Conservation (phyloP, 306 rosid species). For the Medicago ruthenica region DNA sequence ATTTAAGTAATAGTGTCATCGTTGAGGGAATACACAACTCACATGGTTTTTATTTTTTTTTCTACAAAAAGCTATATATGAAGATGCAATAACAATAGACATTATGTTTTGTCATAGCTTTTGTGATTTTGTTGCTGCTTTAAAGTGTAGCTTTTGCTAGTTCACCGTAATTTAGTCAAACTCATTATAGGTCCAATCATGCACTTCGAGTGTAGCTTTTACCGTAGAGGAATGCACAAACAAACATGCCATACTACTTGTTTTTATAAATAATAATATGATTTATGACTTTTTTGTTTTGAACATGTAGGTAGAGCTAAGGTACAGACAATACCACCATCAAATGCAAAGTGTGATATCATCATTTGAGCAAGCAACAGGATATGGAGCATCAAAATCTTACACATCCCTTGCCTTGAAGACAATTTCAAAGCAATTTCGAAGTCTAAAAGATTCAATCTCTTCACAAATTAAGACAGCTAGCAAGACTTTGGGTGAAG, state of each 20-base stretch:
- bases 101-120: too few species aligned
- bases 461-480: conserved; percentile 60
- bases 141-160: too few species aligned
- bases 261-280: too few species aligned
- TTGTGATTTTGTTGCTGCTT: too few species aligned
- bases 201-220: too few species aligned
- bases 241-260: too few species aligned
- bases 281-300: not conserved
- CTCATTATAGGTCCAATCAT: too few species aligned
- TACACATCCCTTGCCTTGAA: conserved; percentile 69
- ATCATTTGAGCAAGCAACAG: conserved; percentile 75
- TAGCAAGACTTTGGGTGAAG: conserved; percentile 72
- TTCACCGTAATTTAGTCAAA: too few species aligned
- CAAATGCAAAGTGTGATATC: conserved; percentile 63
- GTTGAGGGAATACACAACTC: not conserved
- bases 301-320: conserved; percentile 65
- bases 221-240: too few species aligned
- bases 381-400: conserved; percentile 65
- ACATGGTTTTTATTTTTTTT: too few species aligned
- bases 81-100: too few species aligned
- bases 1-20: not conserved
- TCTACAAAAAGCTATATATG: not conserved
- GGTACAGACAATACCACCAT: conserved; percentile 75
- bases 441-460: conserved; percentile 73
- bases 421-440: conserved; percentile 81